These are phyloP conservation scores for Corylus heterophylla DNA, from an alignment of 306 rosid species.

Conservation along the genomic window DNA sequence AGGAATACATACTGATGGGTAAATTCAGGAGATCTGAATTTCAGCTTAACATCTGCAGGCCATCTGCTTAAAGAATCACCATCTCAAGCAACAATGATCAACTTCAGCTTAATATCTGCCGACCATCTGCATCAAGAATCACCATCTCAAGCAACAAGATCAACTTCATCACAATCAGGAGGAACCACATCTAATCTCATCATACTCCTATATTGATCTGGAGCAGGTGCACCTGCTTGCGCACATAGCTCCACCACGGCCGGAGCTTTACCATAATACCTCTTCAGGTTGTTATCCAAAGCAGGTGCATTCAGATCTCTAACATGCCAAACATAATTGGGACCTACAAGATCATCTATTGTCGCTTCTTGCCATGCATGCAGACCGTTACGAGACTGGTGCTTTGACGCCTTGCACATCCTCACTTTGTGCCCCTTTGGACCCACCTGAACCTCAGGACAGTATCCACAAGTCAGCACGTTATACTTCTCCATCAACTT, in stretches of 20 bases:
- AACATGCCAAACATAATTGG: slow-evolving; percentile 86
- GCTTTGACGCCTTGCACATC: slow-evolving; percentile 84
- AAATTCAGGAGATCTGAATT: background rate
- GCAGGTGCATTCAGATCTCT: slow-evolving; percentile 56
- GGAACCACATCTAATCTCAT: slow-evolving; percentile 89
- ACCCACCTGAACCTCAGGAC: slow-evolving; percentile 85
- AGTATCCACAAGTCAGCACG: slow-evolving; percentile 79
- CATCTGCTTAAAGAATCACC: background rate
- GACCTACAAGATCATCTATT: slow-evolving; percentile 62
- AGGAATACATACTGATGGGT: background rate
- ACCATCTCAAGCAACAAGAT: slow-evolving; percentile 59
- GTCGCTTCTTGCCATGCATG: slow-evolving; percentile 96
- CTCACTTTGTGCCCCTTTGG: slow-evolving; percentile 91
- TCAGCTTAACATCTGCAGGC: background rate
- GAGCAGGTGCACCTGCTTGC: slow-evolving; percentile 74
- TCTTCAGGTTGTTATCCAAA: slow-evolving; percentile 70
- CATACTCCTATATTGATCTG: slow-evolving; percentile 67
- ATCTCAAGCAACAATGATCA: slow-evolving; percentile 38
- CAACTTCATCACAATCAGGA: slow-evolving; percentile 72
- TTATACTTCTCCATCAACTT: slow-evolving; percentile 71
- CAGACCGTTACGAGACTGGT: slow-evolving; percentile 82
- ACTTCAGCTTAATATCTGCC: background rate
- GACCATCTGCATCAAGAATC: slow-evolving; percentile 12
- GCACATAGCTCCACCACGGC: slow-evolving; percentile 88
- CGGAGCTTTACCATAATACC: slow-evolving; percentile 89